These are phyloP conservation scores for Auxenochlorella pyrenoidosa DNA, from an alignment of 139 green algal genomes.

Conservation along the genomic window DNA sequence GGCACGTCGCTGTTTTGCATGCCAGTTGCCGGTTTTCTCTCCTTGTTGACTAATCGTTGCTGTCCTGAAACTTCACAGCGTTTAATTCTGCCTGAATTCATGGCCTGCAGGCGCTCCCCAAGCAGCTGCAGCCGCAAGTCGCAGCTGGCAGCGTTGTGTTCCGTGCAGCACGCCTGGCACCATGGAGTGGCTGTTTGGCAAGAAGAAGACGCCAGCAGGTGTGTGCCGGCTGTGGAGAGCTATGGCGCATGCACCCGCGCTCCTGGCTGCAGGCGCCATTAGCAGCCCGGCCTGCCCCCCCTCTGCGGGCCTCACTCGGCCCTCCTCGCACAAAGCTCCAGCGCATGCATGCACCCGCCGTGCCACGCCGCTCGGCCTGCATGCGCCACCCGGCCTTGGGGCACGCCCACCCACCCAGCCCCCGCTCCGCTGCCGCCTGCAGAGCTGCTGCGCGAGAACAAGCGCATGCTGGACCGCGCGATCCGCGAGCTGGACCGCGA, in stretches of 20 bases:
- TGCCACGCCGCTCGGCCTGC: neutral
- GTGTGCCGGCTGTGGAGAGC: neutral
- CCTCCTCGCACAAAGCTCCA: neutral
- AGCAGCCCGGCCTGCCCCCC: too few relatives aligned
- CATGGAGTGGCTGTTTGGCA: constrained; percentile 83
- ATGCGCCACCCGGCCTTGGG: neutral
- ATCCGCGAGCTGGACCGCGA: constrained; percentile 97
- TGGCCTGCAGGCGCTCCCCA: neutral
- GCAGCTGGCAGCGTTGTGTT: neutral
- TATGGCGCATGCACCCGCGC: too few relatives aligned
- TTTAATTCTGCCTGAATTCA: too few relatives aligned
- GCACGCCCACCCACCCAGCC: too few relatives aligned
- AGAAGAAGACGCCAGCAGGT: constrained; percentile 81
- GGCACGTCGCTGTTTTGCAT: too few relatives aligned
- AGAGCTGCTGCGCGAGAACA: constrained; percentile 99
- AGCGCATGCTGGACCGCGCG: constrained; percentile 97
- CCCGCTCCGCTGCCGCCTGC: constrained; percentile 11
- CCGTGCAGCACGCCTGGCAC: neutral
- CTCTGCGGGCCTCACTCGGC: too few relatives aligned
- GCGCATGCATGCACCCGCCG: neutral
- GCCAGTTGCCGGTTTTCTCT: too few relatives aligned
- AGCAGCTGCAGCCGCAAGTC: neutral
- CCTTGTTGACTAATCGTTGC: too few relatives aligned
- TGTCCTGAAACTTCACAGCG: too few relatives aligned
- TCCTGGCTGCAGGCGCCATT: too few relatives aligned